Evolutionary conservation across 1,284 basidiomycete species (phyloP), one percentile per base, ranked within the genome.

Genomic region (Cystobasidium pallidum): DNA sequence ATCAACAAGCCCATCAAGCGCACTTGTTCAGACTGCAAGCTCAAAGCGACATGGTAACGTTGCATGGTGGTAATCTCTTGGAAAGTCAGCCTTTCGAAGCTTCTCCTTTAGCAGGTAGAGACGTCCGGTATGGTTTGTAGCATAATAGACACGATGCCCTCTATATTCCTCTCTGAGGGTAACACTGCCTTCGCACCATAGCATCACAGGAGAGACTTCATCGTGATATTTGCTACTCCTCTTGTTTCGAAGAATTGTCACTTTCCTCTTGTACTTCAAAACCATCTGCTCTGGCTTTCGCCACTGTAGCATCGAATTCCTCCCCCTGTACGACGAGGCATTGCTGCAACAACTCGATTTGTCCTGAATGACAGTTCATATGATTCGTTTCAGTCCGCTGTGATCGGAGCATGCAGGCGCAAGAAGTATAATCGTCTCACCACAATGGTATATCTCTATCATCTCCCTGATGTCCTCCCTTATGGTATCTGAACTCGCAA

Each of bases 121-220:
- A 72, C 28, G 63, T 63, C 7, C 51, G 63, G 24, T 72, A 65
- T 36, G 70, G 63, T 15, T 30, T 61, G 39, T 61, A 61, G 58
- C 58, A 61, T 45, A 43, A 1, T 26, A 8, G 43, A 15, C n/a
- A n/a, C 17, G 19, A 49, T 17, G 8, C 81, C 78, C 24, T 82
- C 80, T 11, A 82, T 81, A 19, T 81, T 82, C 26, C 57, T 21
- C 26, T 17, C 13, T 39, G 6, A 13, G 6, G 36, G 36, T 13
- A 13, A 39, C 7, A 39, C 36, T 39, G 36, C 13, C 36, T 39
- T 39, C 13, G 13, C 13, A 13, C 36, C 13, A 39, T 7, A 39
- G 36, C 36, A 13, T 7, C 36, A 39, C 36, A 39, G 13, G 36
- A 13, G 13, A 39, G 36, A 39, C 36, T 39, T 13, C 36, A 13